Percentiles rank a stretch among this genome's conserved stretches.
Conservation (phyloP, 305 asterid genomes). For the Andrographis paniculata region DNA sequence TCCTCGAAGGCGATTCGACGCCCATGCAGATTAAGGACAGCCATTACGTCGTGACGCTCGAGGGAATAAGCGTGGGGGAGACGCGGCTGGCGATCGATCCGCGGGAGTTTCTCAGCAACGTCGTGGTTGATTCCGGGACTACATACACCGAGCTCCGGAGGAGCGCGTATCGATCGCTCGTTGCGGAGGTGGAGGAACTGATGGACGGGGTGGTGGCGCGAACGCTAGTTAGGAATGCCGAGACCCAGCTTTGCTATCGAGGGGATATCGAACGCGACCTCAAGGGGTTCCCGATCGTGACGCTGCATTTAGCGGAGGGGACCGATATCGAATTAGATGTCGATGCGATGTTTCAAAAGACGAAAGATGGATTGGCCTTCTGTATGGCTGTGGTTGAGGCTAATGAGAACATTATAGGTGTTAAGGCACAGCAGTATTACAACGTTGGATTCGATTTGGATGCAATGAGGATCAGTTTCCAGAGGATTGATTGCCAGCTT, state of each 20-base stretch:
- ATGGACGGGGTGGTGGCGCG: background rate
- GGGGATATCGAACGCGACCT: constrained; percentile 17
- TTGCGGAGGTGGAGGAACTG: constrained; percentile 6
- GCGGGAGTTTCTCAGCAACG: constrained; percentile 9
- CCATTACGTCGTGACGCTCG: constrained; percentile 5
- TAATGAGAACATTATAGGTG: constrained; percentile 12
- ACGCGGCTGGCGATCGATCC: constrained; percentile 1
- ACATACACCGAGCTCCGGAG: background rate
- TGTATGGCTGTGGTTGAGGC: constrained; percentile 15
- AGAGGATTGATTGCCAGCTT: constrained; percentile 16
- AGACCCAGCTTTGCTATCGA: constrained; percentile 6
- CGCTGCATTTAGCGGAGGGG: constrained; percentile 16
- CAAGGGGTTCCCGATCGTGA: constrained; percentile 19
- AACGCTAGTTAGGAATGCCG: background rate
- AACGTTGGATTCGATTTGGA: constrained; percentile 21
- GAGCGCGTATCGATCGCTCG: constrained; percentile 14
- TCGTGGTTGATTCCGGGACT: constrained; percentile 10
- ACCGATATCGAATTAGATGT: constrained; percentile 11
- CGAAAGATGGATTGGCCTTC: constrained; percentile 10
- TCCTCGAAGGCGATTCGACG: constrained; percentile 15
- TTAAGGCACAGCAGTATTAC: constrained; percentile 19
- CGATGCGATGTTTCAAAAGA: constrained; percentile 11
- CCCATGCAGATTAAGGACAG: constrained; percentile 3
- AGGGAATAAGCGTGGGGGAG: constrained; percentile 19
- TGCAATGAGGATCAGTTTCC: constrained; percentile 19